Conservation (phyloP, 2,329 filamentous ascomycete species). For the Tolypocladium tropicale region DNA sequence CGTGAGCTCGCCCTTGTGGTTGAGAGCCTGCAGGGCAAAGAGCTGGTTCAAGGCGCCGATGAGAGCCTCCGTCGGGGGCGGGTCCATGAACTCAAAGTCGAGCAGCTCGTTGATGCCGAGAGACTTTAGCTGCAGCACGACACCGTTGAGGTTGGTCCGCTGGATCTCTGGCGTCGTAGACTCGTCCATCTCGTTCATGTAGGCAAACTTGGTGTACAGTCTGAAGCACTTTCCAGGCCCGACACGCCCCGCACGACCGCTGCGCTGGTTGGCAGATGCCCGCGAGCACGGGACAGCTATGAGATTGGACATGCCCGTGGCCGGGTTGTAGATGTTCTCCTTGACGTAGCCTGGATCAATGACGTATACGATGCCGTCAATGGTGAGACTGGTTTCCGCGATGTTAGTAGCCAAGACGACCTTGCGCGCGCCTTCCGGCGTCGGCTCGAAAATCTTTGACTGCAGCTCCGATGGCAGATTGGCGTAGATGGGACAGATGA, state of each 20-base stretch:
- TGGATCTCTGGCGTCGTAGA: conserved; percentile 89
- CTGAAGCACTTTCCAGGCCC: conserved; percentile 89
- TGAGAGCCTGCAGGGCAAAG: conserved; percentile 82
- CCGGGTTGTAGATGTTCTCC: conserved; percentile 86
- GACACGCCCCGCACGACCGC: conserved; percentile 85
- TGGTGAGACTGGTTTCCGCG: conserved; percentile 89
- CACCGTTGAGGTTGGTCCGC: conserved; percentile 73
- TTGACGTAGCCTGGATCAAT: conserved; percentile 95
- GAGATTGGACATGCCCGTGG: conserved; percentile 84
- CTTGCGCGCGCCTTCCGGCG: conserved; percentile 74
- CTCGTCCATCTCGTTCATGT: conserved; percentile 90
- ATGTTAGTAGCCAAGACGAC: conserved; percentile 95
- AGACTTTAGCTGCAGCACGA: conserved; percentile 79
- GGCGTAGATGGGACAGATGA: conserved; percentile 89
- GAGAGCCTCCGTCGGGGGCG: conserved; percentile 79
- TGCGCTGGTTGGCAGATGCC: conserved; percentile 86
- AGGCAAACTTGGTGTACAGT: conserved; percentile 87
- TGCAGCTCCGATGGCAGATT: conserved; percentile 87
- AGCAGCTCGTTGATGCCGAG: conserved; percentile 87
- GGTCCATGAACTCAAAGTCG: conserved; percentile 93
- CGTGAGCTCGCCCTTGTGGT: conserved; percentile 80
- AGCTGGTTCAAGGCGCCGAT: conserved; percentile 84
- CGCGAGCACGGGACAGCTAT: conserved; percentile 86
- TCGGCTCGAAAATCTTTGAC: conserved; percentile 88
- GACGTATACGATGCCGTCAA: conserved; percentile 92